These are phyloP conservation scores for Kalmanozyma brasiliensis DNA, from an alignment of 1,284 basidiomycete species.

Conservation along the genomic window DNA sequence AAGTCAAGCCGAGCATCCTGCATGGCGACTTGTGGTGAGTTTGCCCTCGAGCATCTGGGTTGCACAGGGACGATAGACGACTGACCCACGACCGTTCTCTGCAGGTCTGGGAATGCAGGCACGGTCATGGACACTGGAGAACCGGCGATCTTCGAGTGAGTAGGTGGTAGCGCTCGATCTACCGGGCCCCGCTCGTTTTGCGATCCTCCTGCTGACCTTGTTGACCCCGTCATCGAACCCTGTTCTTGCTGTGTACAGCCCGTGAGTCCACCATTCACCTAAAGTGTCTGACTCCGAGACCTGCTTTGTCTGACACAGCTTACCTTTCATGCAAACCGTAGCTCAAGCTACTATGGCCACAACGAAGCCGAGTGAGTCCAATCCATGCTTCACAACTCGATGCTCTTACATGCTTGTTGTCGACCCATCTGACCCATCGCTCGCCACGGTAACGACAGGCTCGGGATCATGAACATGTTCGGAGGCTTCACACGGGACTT, in stretches of 20 bases:
- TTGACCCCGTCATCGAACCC: not conserved
- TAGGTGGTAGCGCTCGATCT: no score
- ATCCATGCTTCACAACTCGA: no score
- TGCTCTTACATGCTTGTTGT: no score
- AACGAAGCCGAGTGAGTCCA: slow-evolving; percentile 49
- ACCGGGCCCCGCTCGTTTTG: no score
- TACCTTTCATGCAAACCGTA: no score
- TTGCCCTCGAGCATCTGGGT: not conserved
- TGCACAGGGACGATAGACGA: not conserved
- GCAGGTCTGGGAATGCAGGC: slow-evolving; percentile 45
- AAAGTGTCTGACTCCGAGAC: no score
- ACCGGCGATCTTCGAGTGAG: slow-evolving; percentile 43
- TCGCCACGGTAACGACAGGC: slow-evolving; percentile 20
- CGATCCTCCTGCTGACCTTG: not conserved
- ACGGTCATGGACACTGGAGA: slow-evolving; percentile 23
- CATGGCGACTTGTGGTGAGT: slow-evolving; percentile 48
- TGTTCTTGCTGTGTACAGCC: slow-evolving; percentile 1
- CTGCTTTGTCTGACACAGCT: no score
- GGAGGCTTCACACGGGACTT: slow-evolving; percentile 45
- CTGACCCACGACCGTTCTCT: not conserved
- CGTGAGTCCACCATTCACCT: no score
- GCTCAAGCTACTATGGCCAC: slow-evolving; percentile 48
- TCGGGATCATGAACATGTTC: slow-evolving; percentile 51
- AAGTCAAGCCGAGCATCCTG: slow-evolving; percentile 33
- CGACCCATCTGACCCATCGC: no score